Evolutionary conservation across 495 filamentous ascomycete genomes (phyloP), one percentile per base, ranked within the genome.

Genomic region (Neurospora sp.): DNA sequence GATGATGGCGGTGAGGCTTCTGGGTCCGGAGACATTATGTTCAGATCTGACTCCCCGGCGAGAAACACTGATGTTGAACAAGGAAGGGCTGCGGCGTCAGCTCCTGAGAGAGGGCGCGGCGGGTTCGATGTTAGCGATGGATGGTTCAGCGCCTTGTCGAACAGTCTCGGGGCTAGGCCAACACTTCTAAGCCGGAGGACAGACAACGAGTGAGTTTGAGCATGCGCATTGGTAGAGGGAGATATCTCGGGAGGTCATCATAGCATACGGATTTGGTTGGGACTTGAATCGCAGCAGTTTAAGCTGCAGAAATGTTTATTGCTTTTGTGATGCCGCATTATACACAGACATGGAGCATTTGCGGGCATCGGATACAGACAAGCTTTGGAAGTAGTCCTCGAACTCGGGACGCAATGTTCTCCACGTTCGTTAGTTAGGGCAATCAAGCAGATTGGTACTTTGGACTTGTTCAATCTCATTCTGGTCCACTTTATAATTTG

Each of bases 171-270:
- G 11, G 27, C 53, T 18, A 66, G 53, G 53, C 53, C 53, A 7
- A 66, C 53, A 80, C 94, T 22, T 87, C 92, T 71, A 92, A 96
- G 78, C 85, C 82, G 14, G 83, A 87, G 68, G 82, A 87, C 4
- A 80, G 79, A 70, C 12, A 16, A 66, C 14, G 27, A 27, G 27
- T 66, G 27, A 66, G 53, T 16, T 66, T 7, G 12, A 66, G 27
- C 53, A 35, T 16, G 53, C 27, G 53, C 53, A 66, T 66, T 66
- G 53, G 31, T 66, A 66, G 14, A 66, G 12, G 53, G 53, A 37
- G 27, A 66, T 27, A 35, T 35, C 53, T 66, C 31, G 53, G 53
- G 27, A 66, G 53, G 31, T 66, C 14, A 35, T 35, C 53, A 66
- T 35, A 66, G 53, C 53, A 66, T 66, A 66, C 31, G 27, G 27